Evolutionary conservation across 345 rosid species (phyloP).

Genomic region (Eutrema yunnanense): DNA sequence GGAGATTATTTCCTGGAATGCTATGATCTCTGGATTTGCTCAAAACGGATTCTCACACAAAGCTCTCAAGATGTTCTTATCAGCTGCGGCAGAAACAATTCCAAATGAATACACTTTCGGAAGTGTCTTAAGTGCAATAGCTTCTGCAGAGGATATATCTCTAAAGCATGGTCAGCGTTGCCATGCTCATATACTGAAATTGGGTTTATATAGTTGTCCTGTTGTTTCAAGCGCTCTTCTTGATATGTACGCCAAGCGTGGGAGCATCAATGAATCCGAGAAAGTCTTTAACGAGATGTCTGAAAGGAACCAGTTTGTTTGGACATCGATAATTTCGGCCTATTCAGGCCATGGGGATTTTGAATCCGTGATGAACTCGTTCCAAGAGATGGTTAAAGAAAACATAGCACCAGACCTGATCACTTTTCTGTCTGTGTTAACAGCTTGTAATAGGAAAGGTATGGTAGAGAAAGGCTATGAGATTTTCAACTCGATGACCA

Average conservation of each 20-base stretch:
- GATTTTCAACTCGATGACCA: constrained; percentile 51
- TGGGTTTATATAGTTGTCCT: constrained; percentile 51
- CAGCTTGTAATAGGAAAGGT: constrained; percentile 75
- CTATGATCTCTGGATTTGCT: constrained; percentile 73
- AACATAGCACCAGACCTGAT: constrained; percentile 63
- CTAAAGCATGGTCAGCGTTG: constrained; percentile 68
- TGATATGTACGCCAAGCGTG: constrained; percentile 94
- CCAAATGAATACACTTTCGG: constrained; percentile 81
- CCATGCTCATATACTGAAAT: constrained; percentile 61
- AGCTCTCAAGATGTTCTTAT: constrained; percentile 46
- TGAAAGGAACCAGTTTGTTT: constrained; percentile 50
- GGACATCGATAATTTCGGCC: constrained; percentile 91
- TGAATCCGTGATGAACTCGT: constrained; percentile 57
- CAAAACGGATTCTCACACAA: constrained; percentile 58
- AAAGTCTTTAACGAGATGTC: constrained; percentile 54
- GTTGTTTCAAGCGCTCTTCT: constrained; percentile 74
- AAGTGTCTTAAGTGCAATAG: constrained; percentile 78
- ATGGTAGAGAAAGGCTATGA: constrained; percentile 63
- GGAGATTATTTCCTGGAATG: constrained; percentile 77
- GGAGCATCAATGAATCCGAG: constrained; percentile 63
- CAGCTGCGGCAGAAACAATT: constrained; percentile 35
- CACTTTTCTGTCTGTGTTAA: constrained; percentile 69
- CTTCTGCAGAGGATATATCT: constrained; percentile 68
- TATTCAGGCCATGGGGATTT: constrained; percentile 82
- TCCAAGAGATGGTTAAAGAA: constrained; percentile 53